Base-by-base conservation (phyloP, 495 filamentous ascomycete species). In the Hypomontagnella monticulosa region DNA sequence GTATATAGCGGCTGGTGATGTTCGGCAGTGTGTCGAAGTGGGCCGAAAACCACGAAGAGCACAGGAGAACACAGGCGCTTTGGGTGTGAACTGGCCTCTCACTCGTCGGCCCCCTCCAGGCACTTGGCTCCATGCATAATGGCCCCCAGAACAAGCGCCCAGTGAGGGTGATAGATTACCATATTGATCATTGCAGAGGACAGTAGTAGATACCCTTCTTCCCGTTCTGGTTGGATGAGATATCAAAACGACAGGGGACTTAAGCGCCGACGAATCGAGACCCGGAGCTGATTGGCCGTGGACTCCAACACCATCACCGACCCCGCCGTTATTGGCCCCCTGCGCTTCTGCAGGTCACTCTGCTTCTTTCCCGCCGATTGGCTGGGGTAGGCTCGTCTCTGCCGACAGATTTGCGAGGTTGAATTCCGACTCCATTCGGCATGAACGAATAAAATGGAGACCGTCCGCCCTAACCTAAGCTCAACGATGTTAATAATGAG, bases 1-100 rank as follows among this genome's bases (percentile, higher is more conserved):
- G 80, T 82, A 83, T 83, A 82, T 82, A 83, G 81, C 80, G 80
- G 78, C 77, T 82, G 80, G 75, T 82, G 80, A 81, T 67, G 81
- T 78, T 74, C 71, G 68, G 60, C 46, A 64, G 65, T 73, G 72
- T 67, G 57, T 73, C 71, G 62, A 76, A 51, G 71, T 71, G 57
- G 57, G 44, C 69, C 61, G 55, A 40, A 57, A 66, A 38, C 48
- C 18, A 43, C 59, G 46, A 67, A 20, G 56, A 62, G 57, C 63
- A 57, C 70, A 70, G 61, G 55, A 54, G 60, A 69, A 67, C 44
- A 63, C 41, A 54, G 63, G 62, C 63, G 57, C 68, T 70, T 71
- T 67, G 48, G 15, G 66, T 74, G 72, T 77, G 73, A 76, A 75
- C 60, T 71, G 52, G 71, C 66, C 61, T 73, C 64, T 75, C 55